A percentile compares a stretch with the other conserved stretches of the same genome.
Conservation (phyloP, 2,329 filamentous ascomycete species). For the Boeremia exigua region DNA sequence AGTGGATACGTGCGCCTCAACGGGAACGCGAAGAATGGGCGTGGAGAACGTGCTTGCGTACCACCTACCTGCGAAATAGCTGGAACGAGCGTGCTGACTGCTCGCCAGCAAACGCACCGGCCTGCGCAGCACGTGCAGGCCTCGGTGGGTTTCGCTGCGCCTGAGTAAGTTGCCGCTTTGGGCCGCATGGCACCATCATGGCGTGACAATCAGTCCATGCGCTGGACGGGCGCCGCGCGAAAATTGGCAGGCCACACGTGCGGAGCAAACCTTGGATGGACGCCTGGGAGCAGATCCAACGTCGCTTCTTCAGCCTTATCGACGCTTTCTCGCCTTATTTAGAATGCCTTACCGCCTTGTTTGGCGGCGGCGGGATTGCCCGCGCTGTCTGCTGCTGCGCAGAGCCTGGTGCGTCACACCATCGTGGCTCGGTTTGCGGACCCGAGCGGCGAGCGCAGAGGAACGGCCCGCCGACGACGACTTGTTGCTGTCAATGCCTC, state of each 20-base stretch:
- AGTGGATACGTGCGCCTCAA: too few relatives aligned
- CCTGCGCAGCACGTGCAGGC: too few relatives aligned
- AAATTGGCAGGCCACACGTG: conserved; percentile 20
- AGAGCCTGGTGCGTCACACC: conserved; percentile 10
- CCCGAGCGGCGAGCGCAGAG: neutral
- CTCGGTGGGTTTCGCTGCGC: conserved; percentile 8
- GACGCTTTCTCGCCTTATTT: neutral
- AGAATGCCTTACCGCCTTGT: too few relatives aligned
- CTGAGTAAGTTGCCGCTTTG: conserved; percentile 2
- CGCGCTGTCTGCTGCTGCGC: conserved; percentile 18
- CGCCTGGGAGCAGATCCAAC: conserved; percentile 12
- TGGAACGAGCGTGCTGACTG: too few relatives aligned
- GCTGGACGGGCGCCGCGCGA: conserved; percentile 1
- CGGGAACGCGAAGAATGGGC: too few relatives aligned
- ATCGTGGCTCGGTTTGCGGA: neutral
- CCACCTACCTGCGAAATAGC: too few relatives aligned
- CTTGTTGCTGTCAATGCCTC: neutral
- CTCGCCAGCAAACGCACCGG: too few relatives aligned
- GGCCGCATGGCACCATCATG: conserved; percentile 20
- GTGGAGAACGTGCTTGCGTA: too few relatives aligned
- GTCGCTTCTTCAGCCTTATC: conserved; percentile 19
- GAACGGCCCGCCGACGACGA: neutral
- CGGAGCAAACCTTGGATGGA: conserved; percentile 8
- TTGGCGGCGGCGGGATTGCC: conserved; percentile 18
- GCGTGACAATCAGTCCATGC: conserved; percentile 24